Evolutionary conservation across 2,329 filamentous ascomycete genomes (phyloP), one percentile per base, ranked within the genome.

Genomic region (Iodosphaeria phyllophila): DNA sequence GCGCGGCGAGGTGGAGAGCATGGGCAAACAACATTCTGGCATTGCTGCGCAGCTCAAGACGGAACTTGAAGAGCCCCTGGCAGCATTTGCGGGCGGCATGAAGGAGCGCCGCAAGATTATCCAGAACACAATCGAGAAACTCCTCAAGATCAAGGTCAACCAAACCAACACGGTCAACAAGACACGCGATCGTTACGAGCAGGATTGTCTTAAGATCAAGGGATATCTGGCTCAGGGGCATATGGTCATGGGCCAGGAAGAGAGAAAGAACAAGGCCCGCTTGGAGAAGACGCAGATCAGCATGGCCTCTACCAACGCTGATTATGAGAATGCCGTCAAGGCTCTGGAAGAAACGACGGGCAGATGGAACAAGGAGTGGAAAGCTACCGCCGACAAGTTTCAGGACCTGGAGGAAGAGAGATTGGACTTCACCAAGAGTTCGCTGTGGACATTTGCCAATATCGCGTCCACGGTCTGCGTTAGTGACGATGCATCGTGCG

Each of bases 201-300:
- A 98, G 50, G 91, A 98, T 39, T 95, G 86, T 45, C 61, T 98
- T 22, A 89, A 92, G 47, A 95, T 98, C 48, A 98, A 98, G 52
- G 89, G 89, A 19, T 98, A 98, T 44, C 68, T 98, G 4, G 89
- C 91, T 4, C 89, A 98, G 51, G 89, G 89, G 7, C 91, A 98
- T 47, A 98, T 98, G 89, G 89, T 98, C 29, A 98, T 98, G 89
- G 89, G 89, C 9, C 89, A 98, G 40, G 89, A 98, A 47, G 89
- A 98, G 56, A 72, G 89, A 15, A 93, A 92, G 54, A 98, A 98
- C 51, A 98, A 98, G 54, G 84, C 86, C 13, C 95, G 92, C 52
- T 65, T 98, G 21, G 89, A 98, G 50, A 98, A 98, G 64, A 95
- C 89, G 2, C 89, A 98, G 47, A 89, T 93, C 39, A 91, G 84